A percentile compares a stretch with the other conserved stretches of the same genome.
These are phyloP conservation scores for Cercospora nicotianae DNA, from an alignment of 2,329 filamentous ascomycete genomes.

Conservation along the genomic window DNA sequence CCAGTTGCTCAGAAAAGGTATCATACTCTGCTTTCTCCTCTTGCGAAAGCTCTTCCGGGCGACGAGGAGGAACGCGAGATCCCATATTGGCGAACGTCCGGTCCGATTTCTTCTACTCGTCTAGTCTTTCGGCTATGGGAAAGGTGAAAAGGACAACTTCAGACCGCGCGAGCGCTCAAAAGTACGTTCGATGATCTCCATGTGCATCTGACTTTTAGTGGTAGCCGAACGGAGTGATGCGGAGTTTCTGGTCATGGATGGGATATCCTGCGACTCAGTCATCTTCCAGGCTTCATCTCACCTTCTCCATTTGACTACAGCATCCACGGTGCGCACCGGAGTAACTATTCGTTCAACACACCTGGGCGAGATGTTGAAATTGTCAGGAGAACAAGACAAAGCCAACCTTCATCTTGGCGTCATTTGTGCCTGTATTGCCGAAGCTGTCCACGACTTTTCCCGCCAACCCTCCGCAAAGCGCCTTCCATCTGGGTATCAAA, in stretches of 20 bases:
- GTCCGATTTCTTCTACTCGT: background rate
- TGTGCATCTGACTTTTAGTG: background rate
- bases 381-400: background rate
- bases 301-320: background rate
- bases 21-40: slow-evolving; percentile 16
- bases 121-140: background rate
- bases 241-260: background rate
- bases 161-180: background rate
- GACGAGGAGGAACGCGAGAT: slow-evolving; percentile 12
- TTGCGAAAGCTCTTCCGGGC: slow-evolving; percentile 15
- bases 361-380: background rate
- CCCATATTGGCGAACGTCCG: slow-evolving; percentile 5
- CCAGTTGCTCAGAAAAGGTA: slow-evolving; percentile 10
- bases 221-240: background rate
- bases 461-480: background rate
- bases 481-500: slow-evolving; percentile 3
- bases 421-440: background rate
- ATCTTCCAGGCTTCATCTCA: background rate
- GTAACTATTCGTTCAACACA: background rate
- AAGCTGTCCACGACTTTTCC: background rate
- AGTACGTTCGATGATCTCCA: background rate
- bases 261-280: background rate
- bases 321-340: background rate
- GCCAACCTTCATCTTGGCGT: background rate
- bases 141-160: background rate